Base-by-base conservation (phyloP, 2,329 filamentous ascomycete genomes). In the Fusarium nurragi region DNA sequence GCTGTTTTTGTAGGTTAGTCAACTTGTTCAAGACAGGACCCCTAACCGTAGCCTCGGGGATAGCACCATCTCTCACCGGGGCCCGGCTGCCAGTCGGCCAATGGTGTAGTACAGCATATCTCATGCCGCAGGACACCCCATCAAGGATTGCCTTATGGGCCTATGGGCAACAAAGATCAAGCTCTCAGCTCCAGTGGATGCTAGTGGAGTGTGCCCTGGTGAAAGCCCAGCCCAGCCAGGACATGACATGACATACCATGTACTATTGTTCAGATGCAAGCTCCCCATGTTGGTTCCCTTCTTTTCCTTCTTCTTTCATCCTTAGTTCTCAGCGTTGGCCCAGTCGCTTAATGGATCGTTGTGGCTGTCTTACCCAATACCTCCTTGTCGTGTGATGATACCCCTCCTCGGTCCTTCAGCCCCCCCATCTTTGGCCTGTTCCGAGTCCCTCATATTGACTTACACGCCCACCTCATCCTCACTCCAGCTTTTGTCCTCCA, bases 361-460 rank as follows among this genome's bases (percentile, higher is more conserved):
- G 34, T 51, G 43, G 39, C 37, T 56, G 49, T 43, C 40, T 65
- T 54, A 46, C 43, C 49, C 41, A 48, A 41, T 61, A 28, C 63
- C 39, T 44, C 60, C 36, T 41, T 68, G 64, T 65, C 49, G 63
- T 66, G 63, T 67, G 60, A 67, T 64, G 64, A 55, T 54, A 47
- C 32, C 63, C 64, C 49, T 60, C 49, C 25, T 50, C 30, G 37
- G 41, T 47, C 34, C 28, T 49, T 41, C 14, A 58, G 28, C 41
- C 62, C 47, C 48, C 60, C 64, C 45, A 41, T 57, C 50, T 44
- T 43, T 48, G 36, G 53, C 43, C 53, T 26, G 52, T n/a, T 46
- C 26, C 21, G 25, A 22, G 38, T 60, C 51, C 62, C 54, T 67
- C 67, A 66, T 68, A 70, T 67, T 68, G 61, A 71, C 70, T 72